phyloP scores from a whole-genome alignment of 179 eudicot species.

The Corrigiola litoralis region DNA sequence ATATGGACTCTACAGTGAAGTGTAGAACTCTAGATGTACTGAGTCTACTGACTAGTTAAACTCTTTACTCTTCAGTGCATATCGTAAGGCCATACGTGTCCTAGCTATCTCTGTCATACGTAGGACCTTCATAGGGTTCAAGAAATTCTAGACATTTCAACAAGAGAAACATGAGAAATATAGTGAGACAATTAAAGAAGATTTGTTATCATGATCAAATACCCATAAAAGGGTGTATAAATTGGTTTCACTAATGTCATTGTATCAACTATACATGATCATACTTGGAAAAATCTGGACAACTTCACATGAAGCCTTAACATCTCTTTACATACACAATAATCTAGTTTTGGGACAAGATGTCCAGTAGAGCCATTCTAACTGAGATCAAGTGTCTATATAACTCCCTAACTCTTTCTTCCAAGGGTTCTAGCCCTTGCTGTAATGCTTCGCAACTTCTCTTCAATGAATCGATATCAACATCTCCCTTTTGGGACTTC shows the following conservation, averaged over 20 bases:
- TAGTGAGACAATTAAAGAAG: no score
- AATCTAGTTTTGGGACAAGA: constrained; percentile 24
- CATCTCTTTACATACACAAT: constrained; percentile 14
- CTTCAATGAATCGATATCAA: constrained; percentile 10
- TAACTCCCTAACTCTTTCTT: constrained; percentile 27
- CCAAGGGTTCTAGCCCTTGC: constrained; percentile 17
- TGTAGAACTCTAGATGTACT: no score
- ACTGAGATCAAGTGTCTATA: constrained; percentile 29
- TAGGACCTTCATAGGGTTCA: no score
- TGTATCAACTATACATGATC: constrained; percentile 3
- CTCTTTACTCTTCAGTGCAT: no score
- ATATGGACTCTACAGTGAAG: no score
- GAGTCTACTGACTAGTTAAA: no score
- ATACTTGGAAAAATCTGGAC: background rate
- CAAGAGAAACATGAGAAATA: no score
- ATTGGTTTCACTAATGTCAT: constrained; percentile 2
- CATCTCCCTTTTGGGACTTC: constrained; percentile 3
- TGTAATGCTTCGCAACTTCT: constrained; percentile 22
- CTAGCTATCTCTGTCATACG: no score
- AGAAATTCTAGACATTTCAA: no score
- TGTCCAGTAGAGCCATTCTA: constrained; percentile 25
- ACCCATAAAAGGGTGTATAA: background rate
- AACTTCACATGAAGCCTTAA: background rate
- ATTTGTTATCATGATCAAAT: background rate
- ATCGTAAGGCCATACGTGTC: no score